Base-by-base conservation (phyloP, 1,139 yeast species). In the Kurtzmaniella natalensis region DNA sequence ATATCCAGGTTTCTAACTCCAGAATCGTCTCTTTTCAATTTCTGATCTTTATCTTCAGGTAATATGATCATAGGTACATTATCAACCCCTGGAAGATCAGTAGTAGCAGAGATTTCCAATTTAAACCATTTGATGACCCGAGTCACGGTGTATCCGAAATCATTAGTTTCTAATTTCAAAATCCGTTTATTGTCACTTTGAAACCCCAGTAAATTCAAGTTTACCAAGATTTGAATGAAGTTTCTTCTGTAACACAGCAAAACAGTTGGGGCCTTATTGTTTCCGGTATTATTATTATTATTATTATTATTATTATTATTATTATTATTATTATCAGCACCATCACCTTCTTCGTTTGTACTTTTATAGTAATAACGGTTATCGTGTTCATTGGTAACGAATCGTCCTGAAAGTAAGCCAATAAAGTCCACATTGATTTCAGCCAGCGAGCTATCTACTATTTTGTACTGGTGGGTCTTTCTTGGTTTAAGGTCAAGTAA, bases 161-260 rank as follows among this genome's bases (percentile, higher is more conserved):
- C 70, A 37, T 55, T 58, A 13, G 62, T 60, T 42, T 57, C 61
- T 23, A 64, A 46, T 32, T 58, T 53, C 30, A 64, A 51, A 18
- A 63, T 45, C 36, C 60, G 61, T 11, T 51, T 43, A 15, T 51
- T 53, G 13, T 43, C 32, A 20, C 19, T 23, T 16, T 48, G 42
- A 32, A 61, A 52, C 2, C 68, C 68, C 5, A 52, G 48, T 23
- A 68, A 47, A 33, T 58, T 61, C 53, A 68, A 48, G 40, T 61
- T 60, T 35, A 67, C 39, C 11, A 60, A 50, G 9, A 67, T 46
- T 41, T 65, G 73, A 36, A 70, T 64, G 42, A 55, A 66, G 43
- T 70, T 70, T 38, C 76, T 48, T 38, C 76, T 50, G 47, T 70
- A 70, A 44, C 75, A 70, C 10, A 71, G 63, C 18, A 70, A 59